Conservation (phyloP, 2,329 filamentous ascomycete genomes). For the Aspergillus quadricinctus region DNA sequence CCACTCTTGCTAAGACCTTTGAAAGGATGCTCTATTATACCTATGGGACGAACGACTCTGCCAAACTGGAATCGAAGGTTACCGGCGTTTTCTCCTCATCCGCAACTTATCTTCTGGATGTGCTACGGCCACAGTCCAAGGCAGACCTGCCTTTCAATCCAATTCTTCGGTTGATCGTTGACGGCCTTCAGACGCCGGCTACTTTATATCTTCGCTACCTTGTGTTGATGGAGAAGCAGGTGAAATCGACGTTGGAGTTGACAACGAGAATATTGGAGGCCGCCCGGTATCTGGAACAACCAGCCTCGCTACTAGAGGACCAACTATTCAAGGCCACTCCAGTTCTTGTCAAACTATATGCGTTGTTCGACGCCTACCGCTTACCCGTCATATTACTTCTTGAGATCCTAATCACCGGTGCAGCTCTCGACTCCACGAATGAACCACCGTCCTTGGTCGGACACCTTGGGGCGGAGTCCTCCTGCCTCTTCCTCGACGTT, state of each 20-base stretch:
- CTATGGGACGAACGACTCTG: constrained; percentile 67
- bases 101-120: constrained; percentile 70
- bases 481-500: constrained; percentile 77
- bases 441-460: constrained; percentile 93
- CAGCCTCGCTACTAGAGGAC: constrained; percentile 64
- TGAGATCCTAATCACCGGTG: constrained; percentile 67
- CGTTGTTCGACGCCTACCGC: constrained; percentile 62
- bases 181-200: constrained; percentile 57
- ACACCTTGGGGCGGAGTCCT: constrained; percentile 75
- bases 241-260: constrained; percentile 61
- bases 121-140: constrained; percentile 67
- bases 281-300: constrained; percentile 59
- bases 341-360: constrained; percentile 71
- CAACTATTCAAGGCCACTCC: constrained; percentile 79
- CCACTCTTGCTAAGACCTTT: constrained; percentile 64
- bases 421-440: constrained; percentile 56
- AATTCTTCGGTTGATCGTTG: constrained; percentile 65
- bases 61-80: constrained; percentile 46
- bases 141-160: constrained; percentile 73
- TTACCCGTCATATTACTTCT: constrained; percentile 64
- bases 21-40: constrained; percentile 66
- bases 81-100: constrained; percentile 65
- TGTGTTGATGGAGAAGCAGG: constrained; percentile 57
- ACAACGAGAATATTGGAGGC: constrained; percentile 67
- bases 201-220: constrained; percentile 57